A percentile compares a stretch with the other conserved stretches of the same genome.
Conservation (phyloP, 2,329 filamentous ascomycete genomes). For the Pestalotiopsis fici region DNA sequence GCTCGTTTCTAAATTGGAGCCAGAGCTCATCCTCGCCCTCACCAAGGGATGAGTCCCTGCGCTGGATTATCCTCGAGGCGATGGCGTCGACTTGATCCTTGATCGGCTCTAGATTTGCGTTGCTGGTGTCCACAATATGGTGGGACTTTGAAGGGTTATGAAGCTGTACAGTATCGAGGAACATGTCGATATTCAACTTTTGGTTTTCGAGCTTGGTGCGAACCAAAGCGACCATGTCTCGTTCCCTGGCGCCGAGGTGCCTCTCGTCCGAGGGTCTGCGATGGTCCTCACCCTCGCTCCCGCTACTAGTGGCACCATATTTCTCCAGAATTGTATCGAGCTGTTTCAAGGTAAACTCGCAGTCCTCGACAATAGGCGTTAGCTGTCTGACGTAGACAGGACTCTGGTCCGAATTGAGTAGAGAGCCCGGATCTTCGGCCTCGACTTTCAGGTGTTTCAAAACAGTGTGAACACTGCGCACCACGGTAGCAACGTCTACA, state of each 20-base stretch:
- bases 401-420: conserved; percentile 45
- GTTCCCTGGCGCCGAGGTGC: conserved; percentile 34
- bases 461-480: conserved; percentile 55
- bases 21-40: conserved; percentile 54
- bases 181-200: conserved; percentile 53
- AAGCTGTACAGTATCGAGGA: conserved; percentile 59
- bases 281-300: conserved; percentile 20
- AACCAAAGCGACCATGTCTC: conserved; percentile 42
- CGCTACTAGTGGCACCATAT: conserved; percentile 30
- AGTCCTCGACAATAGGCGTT: conserved; percentile 53
- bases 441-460: conserved; percentile 61
- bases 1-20: conserved; percentile 59
- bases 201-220: conserved; percentile 50
- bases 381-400: conserved; percentile 51
- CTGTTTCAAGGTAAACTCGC: conserved; percentile 55
- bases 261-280: conserved; percentile 18
- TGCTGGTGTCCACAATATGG: conserved; percentile 35
- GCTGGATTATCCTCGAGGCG: conserved; percentile 50
- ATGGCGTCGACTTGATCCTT: conserved; percentile 63
- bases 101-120: conserved; percentile 50
- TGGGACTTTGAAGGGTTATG: conserved; percentile 44
- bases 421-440: conserved; percentile 56
- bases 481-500: conserved; percentile 47
- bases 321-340: conserved; percentile 54
- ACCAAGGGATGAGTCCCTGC: conserved; percentile 36